Percentiles rank a stretch among this genome's conserved stretches.
These are phyloP conservation scores for Pythium periplocum DNA, from an alignment of 352 stramenopile genomes.

Conservation along the genomic window DNA sequence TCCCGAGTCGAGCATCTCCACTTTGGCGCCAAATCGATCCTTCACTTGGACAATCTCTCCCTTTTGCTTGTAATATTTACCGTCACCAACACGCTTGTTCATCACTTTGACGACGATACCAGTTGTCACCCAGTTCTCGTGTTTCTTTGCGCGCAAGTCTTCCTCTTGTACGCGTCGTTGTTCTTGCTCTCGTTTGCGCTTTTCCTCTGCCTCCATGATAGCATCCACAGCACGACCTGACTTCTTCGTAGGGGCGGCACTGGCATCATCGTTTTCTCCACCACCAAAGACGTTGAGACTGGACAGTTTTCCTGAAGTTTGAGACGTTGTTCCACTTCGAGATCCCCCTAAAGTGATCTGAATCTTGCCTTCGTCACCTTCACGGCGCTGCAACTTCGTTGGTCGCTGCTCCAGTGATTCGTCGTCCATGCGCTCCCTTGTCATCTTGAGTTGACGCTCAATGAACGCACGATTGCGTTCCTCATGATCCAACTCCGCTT, in stretches of 20 bases:
- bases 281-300: slow-evolving; percentile 10
- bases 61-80: slow-evolving; percentile 89
- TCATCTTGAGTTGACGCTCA: slow-evolving; percentile 67
- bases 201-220: slow-evolving; percentile 14
- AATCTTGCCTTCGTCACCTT: slow-evolving; percentile 28
- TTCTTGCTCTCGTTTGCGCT: slow-evolving; percentile 14
- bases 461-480: slow-evolving; percentile 78
- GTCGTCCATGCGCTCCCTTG: slow-evolving; percentile 23
- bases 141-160: slow-evolving; percentile 26
- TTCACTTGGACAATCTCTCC: slow-evolving; percentile 69
- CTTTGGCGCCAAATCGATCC: slow-evolving; percentile 74
- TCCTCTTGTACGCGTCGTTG: slow-evolving; percentile 37
- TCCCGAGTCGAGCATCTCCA: slow-evolving; percentile 78
- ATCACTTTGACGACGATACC: slow-evolving; percentile 94
- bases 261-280: slow-evolving; percentile 7
- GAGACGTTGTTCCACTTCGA: slow-evolving; percentile 8
- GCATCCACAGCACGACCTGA: slow-evolving; percentile 11
- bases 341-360: slow-evolving; percentile 25
- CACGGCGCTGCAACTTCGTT: slow-evolving; percentile 52
- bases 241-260: slow-evolving; percentile 1
- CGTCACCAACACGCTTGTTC: slow-evolving; percentile 88
- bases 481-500: slow-evolving; percentile 89
- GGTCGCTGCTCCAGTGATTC: slow-evolving; percentile 26
- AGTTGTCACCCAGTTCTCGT: slow-evolving; percentile 89
- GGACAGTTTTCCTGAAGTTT: slow-evolving; percentile 2